phyloP scores from a whole-genome alignment of 192 early-diverging fungal genomes.

The Coemansia sp. region DNA sequence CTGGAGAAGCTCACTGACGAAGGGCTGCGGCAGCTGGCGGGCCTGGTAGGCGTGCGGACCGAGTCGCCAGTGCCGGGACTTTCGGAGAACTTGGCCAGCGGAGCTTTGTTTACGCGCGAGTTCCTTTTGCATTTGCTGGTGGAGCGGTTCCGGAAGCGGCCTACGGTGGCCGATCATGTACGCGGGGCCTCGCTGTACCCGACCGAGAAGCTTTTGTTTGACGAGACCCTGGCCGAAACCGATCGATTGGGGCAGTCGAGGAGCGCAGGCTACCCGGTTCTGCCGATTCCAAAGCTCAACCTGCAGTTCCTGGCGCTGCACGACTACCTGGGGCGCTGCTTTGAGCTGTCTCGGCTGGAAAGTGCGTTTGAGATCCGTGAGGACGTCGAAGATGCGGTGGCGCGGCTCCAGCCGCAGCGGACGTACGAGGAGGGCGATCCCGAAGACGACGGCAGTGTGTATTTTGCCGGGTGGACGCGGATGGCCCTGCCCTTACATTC shows the following conservation, averaged over 20 bases:
- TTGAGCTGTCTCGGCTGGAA: conserved; percentile 78
- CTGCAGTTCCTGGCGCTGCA: conserved; percentile 90
- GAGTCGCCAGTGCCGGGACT: too few relatives aligned
- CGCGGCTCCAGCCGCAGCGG: conserved; percentile 64
- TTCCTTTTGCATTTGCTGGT: conserved; percentile 4
- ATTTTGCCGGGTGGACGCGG: conserved; percentile 90
- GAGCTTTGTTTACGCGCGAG: too few relatives aligned
- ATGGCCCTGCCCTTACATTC: conserved; percentile 75
- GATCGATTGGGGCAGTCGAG: conserved; percentile 45
- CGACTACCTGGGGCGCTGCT: conserved; percentile 87
- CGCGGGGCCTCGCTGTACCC: conserved; percentile 18
- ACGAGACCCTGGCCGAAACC: conserved; percentile 60
- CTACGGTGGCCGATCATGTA: conserved; percentile 6
- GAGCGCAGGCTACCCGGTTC: conserved; percentile 1
- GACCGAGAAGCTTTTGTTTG: conserved; percentile 59
- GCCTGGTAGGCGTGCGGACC: conserved; percentile 57
- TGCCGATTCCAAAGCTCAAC: conserved; percentile 81
- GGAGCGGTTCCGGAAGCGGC: conserved; percentile 2
- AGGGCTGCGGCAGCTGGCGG: conserved; percentile 55
- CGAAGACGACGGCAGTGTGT: conserved; percentile 51
- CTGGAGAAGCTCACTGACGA: conserved; percentile 50
- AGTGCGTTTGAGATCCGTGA: conserved; percentile 76
- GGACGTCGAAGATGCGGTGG: conserved; percentile 83
- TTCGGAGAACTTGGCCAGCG: too few relatives aligned
- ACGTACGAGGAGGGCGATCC: conserved; percentile 14